Base-by-base conservation (phyloP, 495 filamentous ascomycete genomes). In the Recurvomyces mirabilis region DNA sequence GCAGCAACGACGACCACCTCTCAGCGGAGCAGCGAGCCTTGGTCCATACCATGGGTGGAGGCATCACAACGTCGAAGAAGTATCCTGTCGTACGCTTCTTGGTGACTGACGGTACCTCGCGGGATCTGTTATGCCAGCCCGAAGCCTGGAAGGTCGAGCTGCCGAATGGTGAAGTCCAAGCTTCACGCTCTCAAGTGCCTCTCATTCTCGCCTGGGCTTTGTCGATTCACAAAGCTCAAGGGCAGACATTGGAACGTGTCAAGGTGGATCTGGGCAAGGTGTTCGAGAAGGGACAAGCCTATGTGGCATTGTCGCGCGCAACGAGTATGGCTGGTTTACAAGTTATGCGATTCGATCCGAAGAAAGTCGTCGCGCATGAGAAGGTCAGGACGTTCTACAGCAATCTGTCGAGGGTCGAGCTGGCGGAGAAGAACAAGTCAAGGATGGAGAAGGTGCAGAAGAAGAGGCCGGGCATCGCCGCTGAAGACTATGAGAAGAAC, bases 141-240 rank as follows among this genome's bases (percentile, higher is more conserved):
- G 93, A 96, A 56, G 68, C 74, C 7, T 98, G 93, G 93, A 98
- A 94, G 61, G 83, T 94, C 23, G 93, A 98, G 62, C 75, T 94
- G 19, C 93, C 93, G 12, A 95, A 82, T 36, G 91, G 91, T 31
- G 91, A 98, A 57, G 72, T 94, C 0, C 91, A 95, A 62, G 91
- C 91, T 1, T 77, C 79, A 26, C 81, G 84, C 23, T 67, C 62
- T 5, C 84, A 89, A 58, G 54, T 89, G 49, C 84, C 91, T 1
- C 70, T 98, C 24, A 96, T 96, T 40, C 71, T 98, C 10, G 91
- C 91, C 1, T 96, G 91, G 91, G 93, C 91, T 12, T 65, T 98
- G 13, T 93, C 85, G 1, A 96, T 98, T 49, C 91, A 98, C 68
- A 98, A 98, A 65, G 91, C 93, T 7, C 91, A 98, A 59, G 91